Conservation (phyloP, 148 eudicot genomes). For the Diospyros lotus region DNA sequence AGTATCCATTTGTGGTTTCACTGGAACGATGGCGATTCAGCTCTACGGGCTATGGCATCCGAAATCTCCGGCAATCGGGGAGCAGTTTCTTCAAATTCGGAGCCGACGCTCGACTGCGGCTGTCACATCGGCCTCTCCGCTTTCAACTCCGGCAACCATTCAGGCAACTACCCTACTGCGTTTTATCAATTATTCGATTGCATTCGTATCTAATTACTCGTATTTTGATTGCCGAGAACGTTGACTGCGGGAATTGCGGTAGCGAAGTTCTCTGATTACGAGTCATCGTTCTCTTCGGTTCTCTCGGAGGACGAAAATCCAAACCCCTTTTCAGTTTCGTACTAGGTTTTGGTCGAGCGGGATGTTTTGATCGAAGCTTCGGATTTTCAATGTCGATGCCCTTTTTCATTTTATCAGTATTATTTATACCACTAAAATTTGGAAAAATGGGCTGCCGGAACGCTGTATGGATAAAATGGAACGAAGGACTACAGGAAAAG, state of each 20-base stretch:
- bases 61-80: constrained; percentile 14
- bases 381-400: not conserved
- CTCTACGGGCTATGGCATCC: constrained; percentile 29
- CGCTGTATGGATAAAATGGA: not conserved
- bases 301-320: no score
- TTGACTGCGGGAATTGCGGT: no score
- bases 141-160: constrained; percentile 46
- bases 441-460: not conserved
- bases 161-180: constrained; percentile 35
- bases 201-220: no score
- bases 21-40: constrained; percentile 37
- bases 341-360: no score
- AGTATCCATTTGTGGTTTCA: no score
- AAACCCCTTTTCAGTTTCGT: no score
- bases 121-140: constrained; percentile 25
- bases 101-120: constrained; percentile 8
- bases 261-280: no score
- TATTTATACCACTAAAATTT: not conserved
- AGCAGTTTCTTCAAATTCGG: constrained; percentile 13
- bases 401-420: not conserved
- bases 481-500: not conserved
- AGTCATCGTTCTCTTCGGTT: no score
- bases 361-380: not conserved
- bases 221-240: no score
- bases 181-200: no score